These are phyloP conservation scores for Logfia minima DNA, from an alignment of 129 eudicot species.

Conservation along the genomic window DNA sequence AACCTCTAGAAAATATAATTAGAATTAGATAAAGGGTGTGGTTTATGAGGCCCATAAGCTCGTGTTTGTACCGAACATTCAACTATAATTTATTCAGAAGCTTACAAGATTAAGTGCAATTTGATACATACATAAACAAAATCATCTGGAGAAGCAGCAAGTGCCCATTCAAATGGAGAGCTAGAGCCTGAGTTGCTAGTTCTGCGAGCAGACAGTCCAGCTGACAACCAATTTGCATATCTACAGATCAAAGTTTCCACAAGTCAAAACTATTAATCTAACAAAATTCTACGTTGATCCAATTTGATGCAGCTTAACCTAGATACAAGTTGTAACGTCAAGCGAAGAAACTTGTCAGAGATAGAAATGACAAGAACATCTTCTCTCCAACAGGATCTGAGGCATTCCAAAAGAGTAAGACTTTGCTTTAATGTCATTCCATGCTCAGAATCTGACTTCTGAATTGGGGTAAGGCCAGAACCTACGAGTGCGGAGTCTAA, in stretches of 20 bases:
- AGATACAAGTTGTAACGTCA: constrained; percentile 84
- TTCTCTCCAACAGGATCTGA: constrained; percentile 93
- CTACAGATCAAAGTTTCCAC: constrained; percentile 34
- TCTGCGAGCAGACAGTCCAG: constrained; percentile 82
- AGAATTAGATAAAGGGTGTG: too few species aligned
- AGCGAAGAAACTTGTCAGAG: constrained; percentile 91
- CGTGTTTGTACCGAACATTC: too few species aligned
- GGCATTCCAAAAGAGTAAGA: constrained; percentile 73
- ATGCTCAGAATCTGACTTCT: constrained; percentile 41
- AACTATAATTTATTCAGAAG: too few species aligned
- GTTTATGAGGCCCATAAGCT: too few species aligned
- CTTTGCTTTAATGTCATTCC: constrained; percentile 71
- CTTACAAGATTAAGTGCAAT: not conserved
- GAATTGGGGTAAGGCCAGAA: constrained; percentile 52
- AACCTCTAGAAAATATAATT: too few species aligned
- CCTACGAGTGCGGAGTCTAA: constrained; percentile 76
- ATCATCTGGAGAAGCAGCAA: constrained; percentile 57
- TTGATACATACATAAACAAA: not conserved
- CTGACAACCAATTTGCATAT: constrained; percentile 86
- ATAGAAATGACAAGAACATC: constrained; percentile 84
- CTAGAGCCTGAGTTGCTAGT: constrained; percentile 49
- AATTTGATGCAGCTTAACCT: constrained; percentile 48
- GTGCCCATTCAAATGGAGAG: constrained; percentile 83
- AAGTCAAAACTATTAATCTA: constrained; percentile 5
- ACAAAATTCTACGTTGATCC: not conserved